A percentile compares a stretch with the other conserved stretches of the same genome.
Conservation (phyloP, 169 alveolate genomes). For the Amoebophrya sp. region DNA sequence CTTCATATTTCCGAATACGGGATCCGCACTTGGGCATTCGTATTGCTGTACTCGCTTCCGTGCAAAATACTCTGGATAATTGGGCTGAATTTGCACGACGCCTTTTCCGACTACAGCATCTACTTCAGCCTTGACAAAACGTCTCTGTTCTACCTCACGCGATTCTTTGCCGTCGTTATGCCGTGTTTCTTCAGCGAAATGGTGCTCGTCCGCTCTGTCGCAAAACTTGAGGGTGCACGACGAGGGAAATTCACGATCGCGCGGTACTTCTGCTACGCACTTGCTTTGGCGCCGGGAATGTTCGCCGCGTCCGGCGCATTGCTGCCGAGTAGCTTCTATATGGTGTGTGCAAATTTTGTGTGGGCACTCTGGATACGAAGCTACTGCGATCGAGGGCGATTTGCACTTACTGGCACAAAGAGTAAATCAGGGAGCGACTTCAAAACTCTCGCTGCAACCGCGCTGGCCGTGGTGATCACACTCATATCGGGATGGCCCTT, state of each 20-base stretch:
- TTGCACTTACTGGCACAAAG: no score
- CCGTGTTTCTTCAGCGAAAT: neutral
- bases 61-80: neutral
- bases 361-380: neutral
- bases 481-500: neutral
- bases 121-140: no score
- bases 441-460: neutral
- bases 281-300: neutral
- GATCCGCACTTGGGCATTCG: neutral
- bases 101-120: no score
- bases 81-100: no score
- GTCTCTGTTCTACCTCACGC: neutral
- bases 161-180: neutral
- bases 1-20: conserved; percentile 3
- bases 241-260: neutral
- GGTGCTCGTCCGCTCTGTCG: neutral
- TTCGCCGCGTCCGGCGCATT: neutral
- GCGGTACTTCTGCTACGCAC: neutral
- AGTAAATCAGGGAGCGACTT: no score
- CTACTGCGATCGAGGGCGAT: neutral
- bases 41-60: neutral
- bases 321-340: neutral
- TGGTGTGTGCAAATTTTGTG: neutral
- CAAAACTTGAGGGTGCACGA: neutral
- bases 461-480: neutral